These are phyloP conservation scores for Sporobolomyces phaffii DNA, from an alignment of 768 basidiomycete species.

Conservation along the genomic window DNA sequence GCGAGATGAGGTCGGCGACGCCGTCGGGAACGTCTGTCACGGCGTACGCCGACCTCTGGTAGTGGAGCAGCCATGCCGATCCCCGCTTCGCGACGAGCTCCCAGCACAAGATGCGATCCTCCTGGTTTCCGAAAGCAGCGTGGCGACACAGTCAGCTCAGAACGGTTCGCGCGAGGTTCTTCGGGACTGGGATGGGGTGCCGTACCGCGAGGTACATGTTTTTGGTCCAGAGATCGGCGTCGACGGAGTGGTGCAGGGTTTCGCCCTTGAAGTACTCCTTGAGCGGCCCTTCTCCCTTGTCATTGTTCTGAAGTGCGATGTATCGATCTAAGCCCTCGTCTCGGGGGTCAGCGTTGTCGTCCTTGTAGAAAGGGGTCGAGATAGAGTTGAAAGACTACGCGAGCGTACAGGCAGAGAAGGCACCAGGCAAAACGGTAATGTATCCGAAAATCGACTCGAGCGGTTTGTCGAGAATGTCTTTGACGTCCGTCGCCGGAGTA, in stretches of 20 bases:
- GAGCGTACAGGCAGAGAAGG: constrained; percentile 82
- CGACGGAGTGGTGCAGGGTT: constrained; percentile 57
- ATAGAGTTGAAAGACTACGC: neutral
- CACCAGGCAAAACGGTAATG: constrained; percentile 73
- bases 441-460: constrained; percentile 80
- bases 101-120: constrained; percentile 84
- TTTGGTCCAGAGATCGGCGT: constrained; percentile 75
- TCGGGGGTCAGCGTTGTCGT: no score
- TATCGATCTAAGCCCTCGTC: constrained; percentile 45
- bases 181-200: neutral
- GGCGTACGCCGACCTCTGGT: constrained; percentile 89
- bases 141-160: no score
- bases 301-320: constrained; percentile 83
- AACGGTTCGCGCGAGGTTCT: neutral
- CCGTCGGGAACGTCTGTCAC: constrained; percentile 48
- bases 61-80: constrained; percentile 85
- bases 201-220: constrained; percentile 66
- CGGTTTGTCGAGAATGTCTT: constrained; percentile 41
- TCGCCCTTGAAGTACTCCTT: constrained; percentile 97
- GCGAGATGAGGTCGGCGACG: constrained; percentile 84
- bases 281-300: constrained; percentile 72
- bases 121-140: constrained; percentile 40
- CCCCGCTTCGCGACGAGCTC: constrained; percentile 92
- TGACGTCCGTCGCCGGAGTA: no score
- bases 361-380: neutral